Evolutionary conservation across 352 stramenopile species (phyloP), one percentile per base, ranked within the genome.

Genomic region (Pythium aphanidermatum): DNA sequence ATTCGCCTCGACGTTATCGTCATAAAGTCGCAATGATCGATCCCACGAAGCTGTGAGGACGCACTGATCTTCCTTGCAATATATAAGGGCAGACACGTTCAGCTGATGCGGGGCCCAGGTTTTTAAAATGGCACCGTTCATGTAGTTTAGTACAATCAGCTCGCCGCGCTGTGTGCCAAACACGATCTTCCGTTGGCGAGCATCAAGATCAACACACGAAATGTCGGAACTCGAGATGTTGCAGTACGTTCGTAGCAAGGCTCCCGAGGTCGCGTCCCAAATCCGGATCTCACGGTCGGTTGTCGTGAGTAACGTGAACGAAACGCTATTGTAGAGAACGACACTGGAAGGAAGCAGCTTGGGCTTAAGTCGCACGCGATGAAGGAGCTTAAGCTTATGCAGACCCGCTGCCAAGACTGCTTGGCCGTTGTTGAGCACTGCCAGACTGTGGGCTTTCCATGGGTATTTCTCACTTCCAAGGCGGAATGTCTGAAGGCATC

Each of bases 31-130:
- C 7, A 92, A 36, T 6, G 76, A 86, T 13, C 73, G 73, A 26
- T 92, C 79, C 79, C 76, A 89, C 1, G 79, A 88, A 3, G 66
- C 76, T 2, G 74, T 88, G 2, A 92, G 58, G 20, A 92, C 74
- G 23, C 70, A 82, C 26, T 69, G 61, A 40, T 92, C 76, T 46
- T 92, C 76, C 28, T 79, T 82, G 51, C 79, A 92, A 49, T 86
- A 92, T 2, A 83, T 47, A 16, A 92, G 30, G 9, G 66, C 66
- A 4, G 72, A 77, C 1, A 92, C 73, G 25, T 82, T 63, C 19
- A 76, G 59, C n/a, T 64, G 62, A 10, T 89, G 79, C 3, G 71
- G 68, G 11, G 70, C 75, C 70, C 74, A 92, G 7, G 63, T 69
- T 24, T 74, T 71, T 12, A 92, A 41, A 0, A 89, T 43, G 5